Evolutionary conservation across 805 yeast species (phyloP), one percentile per base, ranked within the genome.

Genomic region (Yamadazyma ubonensis): DNA sequence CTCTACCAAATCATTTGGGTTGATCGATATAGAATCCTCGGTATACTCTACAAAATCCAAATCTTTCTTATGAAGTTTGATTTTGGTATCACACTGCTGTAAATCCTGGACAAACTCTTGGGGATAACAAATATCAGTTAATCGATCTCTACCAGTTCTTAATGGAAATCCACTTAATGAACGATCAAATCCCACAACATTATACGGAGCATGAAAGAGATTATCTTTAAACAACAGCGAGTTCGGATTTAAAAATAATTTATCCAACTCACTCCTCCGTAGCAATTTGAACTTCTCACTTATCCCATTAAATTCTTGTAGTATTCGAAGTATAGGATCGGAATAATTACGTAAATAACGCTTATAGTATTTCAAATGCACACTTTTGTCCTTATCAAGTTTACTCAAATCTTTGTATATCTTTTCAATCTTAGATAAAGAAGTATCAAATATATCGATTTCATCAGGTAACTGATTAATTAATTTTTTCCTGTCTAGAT

Each of bases 111-210:
- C 54, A 31, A 69, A 59, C 49, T 69, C 75, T 33, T 55, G 58
- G 2, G 75, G 73, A 27, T 56, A 59, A 7, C 47, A 45, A 26
- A 51, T 41, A 11, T 53, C 56, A 23, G 55, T 55, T 12, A 41
- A 29, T 30, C 42, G 38, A 39, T 47, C 32, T 30, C 55, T 54
- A 6, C 59, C 59, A 10, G 36, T 37, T 15, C 59, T 46, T 21
- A 68, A 43, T 1, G 75, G 75, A 20, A 65, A 51, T 2, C 75
- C 75, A 19, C 61, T 52, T 21, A 67, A 46, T 18, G 63, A 54
- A 35, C 63, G 52, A 49, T 69, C 75, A 47, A 66, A 66, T 4
- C 75, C 75, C 3, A 65, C 51, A 6, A 67, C 71, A 48, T 68
- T 66, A 45, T 67, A 67, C 8, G 65, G 65, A 25, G 53, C 49